Evolutionary conservation across 495 filamentous ascomycete species (phyloP).

Genomic region (Xylaria palmicola): DNA sequence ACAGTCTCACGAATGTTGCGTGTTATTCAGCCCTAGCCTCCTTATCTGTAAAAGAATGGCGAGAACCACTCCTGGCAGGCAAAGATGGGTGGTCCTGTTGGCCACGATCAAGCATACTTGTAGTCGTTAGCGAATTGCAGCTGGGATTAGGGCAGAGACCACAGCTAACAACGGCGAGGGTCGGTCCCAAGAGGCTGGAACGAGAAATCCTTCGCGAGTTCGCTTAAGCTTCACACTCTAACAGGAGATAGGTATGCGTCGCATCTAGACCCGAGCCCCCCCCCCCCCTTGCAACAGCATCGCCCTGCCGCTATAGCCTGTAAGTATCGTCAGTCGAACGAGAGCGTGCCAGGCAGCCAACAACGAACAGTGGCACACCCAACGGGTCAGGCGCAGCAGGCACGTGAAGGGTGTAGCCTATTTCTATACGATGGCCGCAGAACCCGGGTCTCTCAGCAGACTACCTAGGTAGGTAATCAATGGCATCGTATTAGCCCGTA

Average conservation of each 20-base stretch:
- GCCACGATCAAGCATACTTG: neutral
- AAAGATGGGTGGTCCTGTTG: neutral
- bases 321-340: neutral
- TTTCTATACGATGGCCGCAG: conserved; percentile 4
- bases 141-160: neutral
- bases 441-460: neutral
- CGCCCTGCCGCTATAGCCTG: no score
- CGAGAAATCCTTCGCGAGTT: neutral
- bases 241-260: no score
- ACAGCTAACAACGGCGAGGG: neutral
- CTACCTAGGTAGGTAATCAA: no score
- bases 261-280: neutral
- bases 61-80: no score
- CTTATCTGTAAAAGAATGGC: no score
- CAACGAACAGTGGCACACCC: neutral
- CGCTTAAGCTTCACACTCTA: neutral
- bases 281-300: no score
- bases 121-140: neutral
- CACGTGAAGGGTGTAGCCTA: conserved; percentile 1
- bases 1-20: neutral
- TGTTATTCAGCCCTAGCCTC: no score
- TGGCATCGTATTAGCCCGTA: neutral
- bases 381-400: neutral
- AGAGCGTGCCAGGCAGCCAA: neutral
- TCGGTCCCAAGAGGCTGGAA: conserved; percentile 1